Conservation (phyloP, 2,329 filamentous ascomycete genomes). For the Trichoderma endophyticum region DNA sequence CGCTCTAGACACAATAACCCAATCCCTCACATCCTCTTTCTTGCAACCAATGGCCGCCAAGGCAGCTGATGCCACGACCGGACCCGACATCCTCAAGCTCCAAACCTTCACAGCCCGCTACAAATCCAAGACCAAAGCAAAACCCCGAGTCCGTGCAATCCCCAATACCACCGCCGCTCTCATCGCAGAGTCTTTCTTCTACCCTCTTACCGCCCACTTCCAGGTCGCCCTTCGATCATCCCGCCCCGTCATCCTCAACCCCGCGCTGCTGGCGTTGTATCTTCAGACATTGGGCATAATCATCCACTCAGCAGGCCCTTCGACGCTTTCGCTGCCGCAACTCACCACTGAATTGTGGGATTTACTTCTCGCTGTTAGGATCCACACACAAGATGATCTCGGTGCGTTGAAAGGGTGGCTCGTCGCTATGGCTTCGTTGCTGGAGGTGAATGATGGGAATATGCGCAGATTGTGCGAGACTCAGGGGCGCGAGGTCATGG, state of each 20-base stretch:
- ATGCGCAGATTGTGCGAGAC: conserved; percentile 69
- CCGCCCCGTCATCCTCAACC: conserved; percentile 64
- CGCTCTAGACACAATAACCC: conserved; percentile 66
- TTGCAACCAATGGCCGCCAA: conserved; percentile 77
- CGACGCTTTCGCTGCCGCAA: conserved; percentile 69
- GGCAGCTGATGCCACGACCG: conserved; percentile 75
- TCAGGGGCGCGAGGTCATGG: conserved; percentile 73
- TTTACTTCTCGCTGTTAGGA: conserved; percentile 69
- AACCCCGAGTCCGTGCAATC: conserved; percentile 52
- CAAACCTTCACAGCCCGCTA: conserved; percentile 73
- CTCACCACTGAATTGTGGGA: conserved; percentile 84
- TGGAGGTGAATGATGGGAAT: conserved; percentile 77
- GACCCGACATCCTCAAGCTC: conserved; percentile 82
- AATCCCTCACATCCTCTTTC: conserved; percentile 65
- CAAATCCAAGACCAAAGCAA: conserved; percentile 34
- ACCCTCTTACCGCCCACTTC: conserved; percentile 78
- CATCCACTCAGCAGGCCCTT: conserved; percentile 77
- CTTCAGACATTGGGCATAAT: conserved; percentile 83
- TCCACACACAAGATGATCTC: conserved; percentile 57
- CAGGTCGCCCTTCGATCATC: conserved; percentile 56
- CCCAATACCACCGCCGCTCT: conserved; percentile 76
- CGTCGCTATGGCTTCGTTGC: conserved; percentile 71
- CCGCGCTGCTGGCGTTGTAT: conserved; percentile 73
- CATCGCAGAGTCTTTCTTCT: conserved; percentile 77
- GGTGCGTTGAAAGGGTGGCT: conserved; percentile 70